Evolutionary conservation across 2,329 filamentous ascomycete species (phyloP).

Genomic region (Fusarium gaditjirri): DNA sequence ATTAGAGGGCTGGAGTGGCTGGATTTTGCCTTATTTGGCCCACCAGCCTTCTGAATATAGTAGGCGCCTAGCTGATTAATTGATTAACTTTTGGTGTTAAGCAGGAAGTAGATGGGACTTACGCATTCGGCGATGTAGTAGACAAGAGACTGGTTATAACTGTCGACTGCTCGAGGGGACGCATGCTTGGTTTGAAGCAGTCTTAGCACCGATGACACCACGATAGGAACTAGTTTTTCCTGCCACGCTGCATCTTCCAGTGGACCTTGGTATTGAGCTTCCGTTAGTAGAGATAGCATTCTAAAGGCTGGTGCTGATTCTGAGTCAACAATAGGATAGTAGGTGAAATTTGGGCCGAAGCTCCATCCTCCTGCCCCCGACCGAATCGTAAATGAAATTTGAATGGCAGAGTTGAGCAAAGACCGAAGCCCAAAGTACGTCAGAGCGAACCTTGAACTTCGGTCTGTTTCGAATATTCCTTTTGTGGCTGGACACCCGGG

Average conservation of each 20-base stretch:
- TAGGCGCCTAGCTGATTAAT: too few relatives aligned
- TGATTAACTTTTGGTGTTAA: neutral
- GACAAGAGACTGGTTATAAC: rapidly evolving
- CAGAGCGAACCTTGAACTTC: rapidly evolving
- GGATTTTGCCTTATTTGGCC: too few relatives aligned
- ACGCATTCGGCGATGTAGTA: rapidly evolving
- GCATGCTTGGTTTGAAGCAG: neutral
- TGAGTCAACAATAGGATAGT: neutral
- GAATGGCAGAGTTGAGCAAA: neutral
- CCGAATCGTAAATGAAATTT: neutral
- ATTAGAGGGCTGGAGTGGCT: neutral
- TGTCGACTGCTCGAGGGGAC: neutral
- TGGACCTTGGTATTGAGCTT: rapidly evolving
- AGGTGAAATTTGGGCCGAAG: neutral
- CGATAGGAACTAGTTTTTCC: neutral
- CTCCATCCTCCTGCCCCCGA: neutral
- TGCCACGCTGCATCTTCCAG: rapidly evolving
- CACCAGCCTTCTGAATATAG: too few relatives aligned
- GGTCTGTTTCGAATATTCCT: rapidly evolving
- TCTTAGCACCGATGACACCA: neutral
- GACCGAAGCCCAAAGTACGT: rapidly evolving
- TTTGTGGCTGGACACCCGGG: rapidly evolving
- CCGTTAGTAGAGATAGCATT: neutral
- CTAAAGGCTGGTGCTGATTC: neutral
- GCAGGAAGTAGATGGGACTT: neutral